phyloP scores from a whole-genome alignment of 2,329 filamentous ascomycete genomes.

The Sphaerulina vaccinii region DNA sequence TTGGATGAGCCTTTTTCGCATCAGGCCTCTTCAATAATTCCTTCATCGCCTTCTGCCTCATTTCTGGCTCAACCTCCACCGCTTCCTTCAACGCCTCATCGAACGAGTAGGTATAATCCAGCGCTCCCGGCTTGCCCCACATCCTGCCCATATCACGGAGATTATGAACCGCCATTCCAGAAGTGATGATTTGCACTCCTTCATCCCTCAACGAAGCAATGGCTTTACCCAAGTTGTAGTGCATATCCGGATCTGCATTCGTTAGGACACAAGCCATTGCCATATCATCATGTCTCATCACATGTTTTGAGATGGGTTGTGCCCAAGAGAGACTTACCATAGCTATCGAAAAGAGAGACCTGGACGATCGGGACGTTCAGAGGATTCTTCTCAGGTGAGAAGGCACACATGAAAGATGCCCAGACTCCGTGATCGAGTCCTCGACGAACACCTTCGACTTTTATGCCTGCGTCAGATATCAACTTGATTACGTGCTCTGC shows the following conservation, averaged over 20 bases:
- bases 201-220: slow-evolving; percentile 65
- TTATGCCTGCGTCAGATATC: slow-evolving; percentile 59
- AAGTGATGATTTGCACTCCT: slow-evolving; percentile 66
- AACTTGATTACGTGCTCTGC: slow-evolving; percentile 58
- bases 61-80: slow-evolving; percentile 32
- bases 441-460: slow-evolving; percentile 58
- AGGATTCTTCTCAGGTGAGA: slow-evolving; percentile 40
- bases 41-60: slow-evolving; percentile 38
- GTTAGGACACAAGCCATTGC: no score
- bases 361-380: slow-evolving; percentile 63
- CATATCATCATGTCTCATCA: no score
- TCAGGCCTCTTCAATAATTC: slow-evolving; percentile 44
- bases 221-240: slow-evolving; percentile 67
- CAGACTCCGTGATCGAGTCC: slow-evolving; percentile 76
- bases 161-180: slow-evolving; percentile 66
- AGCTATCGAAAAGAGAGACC: slow-evolving; percentile 65
- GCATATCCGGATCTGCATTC: slow-evolving; percentile 63
- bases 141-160: slow-evolving; percentile 35
- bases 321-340: no score
- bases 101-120: slow-evolving; percentile 39
- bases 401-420: slow-evolving; percentile 64
- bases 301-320: no score
- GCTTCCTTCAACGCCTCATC: slow-evolving; percentile 38
- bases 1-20: slow-evolving; percentile 62
- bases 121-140: slow-evolving; percentile 24